phyloP scores from a whole-genome alignment of 2,329 filamentous ascomycete genomes.

The Thermoascus crustaceus region DNA sequence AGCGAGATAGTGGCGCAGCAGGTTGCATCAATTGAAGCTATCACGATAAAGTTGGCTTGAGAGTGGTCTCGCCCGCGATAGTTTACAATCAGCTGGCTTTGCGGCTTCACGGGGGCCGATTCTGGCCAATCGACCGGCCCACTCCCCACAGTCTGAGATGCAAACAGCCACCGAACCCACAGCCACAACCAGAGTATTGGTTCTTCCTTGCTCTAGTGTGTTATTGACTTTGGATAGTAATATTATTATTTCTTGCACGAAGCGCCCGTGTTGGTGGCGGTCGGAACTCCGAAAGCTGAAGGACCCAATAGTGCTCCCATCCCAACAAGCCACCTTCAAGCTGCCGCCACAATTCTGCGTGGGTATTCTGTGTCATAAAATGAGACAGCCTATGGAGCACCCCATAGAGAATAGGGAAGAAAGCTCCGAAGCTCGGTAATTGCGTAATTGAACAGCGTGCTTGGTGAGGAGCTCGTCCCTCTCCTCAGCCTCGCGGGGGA shows the following conservation, averaged over 20 bases:
- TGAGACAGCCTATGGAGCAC: too few relatives aligned
- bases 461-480: not conserved
- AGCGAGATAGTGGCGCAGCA: not conserved
- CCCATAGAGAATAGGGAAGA: too few relatives aligned
- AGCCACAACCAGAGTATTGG: slow-evolving; percentile 1
- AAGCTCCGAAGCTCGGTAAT: slow-evolving; percentile 1
- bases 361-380: too few relatives aligned
- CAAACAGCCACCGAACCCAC: not conserved
- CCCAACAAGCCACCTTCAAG: not conserved
- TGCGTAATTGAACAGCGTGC: slow-evolving; percentile 1
- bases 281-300: not conserved
- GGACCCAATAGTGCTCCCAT: slow-evolving; percentile 1
- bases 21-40: not conserved
- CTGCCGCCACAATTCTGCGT: not conserved
- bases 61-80: not conserved
- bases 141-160: not conserved
- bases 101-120: too few relatives aligned
- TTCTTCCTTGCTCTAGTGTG: not conserved
- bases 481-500: not conserved
- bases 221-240: slow-evolving; percentile 1
- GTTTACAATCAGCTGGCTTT: too few relatives aligned
- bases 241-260: too few relatives aligned
- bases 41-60: not conserved
- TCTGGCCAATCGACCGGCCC: too few relatives aligned
- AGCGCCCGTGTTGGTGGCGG: too few relatives aligned